Conservation (phyloP, 768 basidiomycete species). For the Coprinopsis strossmayeri region DNA sequence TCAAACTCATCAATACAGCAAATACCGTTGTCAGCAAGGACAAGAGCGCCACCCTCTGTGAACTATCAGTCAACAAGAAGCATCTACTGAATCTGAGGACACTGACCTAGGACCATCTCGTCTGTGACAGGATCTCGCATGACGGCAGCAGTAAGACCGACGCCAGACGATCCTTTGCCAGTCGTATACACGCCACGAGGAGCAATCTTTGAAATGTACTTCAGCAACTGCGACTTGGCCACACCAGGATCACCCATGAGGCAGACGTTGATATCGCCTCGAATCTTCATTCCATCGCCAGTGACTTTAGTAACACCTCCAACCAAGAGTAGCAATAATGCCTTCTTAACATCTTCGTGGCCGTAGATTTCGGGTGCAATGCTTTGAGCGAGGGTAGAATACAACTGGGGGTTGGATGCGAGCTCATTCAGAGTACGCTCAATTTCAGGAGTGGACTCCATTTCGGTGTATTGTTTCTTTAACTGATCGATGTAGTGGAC, state of each 20-base stretch:
- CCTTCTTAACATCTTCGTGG: slow-evolving; percentile 96
- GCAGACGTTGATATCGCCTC: slow-evolving; percentile 96
- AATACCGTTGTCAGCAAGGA: slow-evolving; percentile 97
- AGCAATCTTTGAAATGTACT: slow-evolving; percentile 98
- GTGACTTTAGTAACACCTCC: slow-evolving; percentile 95
- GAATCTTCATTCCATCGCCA: slow-evolving; percentile 97
- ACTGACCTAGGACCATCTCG: slow-evolving; percentile 95
- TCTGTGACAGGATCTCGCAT: slow-evolving; percentile 99
- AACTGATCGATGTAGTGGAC: slow-evolving; percentile 85
- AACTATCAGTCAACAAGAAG: slow-evolving; percentile 6
- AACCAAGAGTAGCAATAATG: slow-evolving; percentile 83
- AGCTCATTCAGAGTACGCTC: slow-evolving; percentile 62
- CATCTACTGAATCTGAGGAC: neutral
- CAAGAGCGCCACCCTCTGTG: slow-evolving; percentile 97
- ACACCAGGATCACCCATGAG: slow-evolving; percentile 99
- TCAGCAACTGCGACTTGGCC: slow-evolving; percentile 93
- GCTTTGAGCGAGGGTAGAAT: slow-evolving; percentile 82
- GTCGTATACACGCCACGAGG: slow-evolving; percentile 98
- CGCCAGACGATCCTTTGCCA: slow-evolving; percentile 96
- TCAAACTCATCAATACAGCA: slow-evolving; percentile 99
- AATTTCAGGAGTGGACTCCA: slow-evolving; percentile 89
- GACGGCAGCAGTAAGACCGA: slow-evolving; percentile 97
- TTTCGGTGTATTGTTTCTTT: slow-evolving; percentile 95
- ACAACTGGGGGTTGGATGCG: slow-evolving; percentile 70
- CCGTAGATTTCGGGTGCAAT: slow-evolving; percentile 99